These are phyloP conservation scores for Trichosporon sp. DNA, from an alignment of 1,284 basidiomycete species.

Conservation along the genomic window DNA sequence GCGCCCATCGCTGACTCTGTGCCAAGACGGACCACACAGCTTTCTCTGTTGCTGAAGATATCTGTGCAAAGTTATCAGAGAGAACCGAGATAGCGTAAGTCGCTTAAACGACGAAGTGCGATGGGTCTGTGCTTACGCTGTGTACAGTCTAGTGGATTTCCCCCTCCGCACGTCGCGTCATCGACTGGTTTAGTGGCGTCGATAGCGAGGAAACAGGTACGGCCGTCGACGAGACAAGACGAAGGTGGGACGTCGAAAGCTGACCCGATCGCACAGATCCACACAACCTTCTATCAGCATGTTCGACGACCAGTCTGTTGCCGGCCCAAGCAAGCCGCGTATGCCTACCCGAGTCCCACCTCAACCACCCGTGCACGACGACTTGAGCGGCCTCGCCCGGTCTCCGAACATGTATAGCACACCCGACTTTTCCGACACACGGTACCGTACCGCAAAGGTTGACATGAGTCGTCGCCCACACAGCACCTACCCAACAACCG, in stretches of 20 bases:
- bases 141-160: not conserved
- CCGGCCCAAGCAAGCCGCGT: slow-evolving; percentile 11
- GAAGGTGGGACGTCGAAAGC: not conserved
- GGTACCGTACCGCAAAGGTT: slow-evolving; percentile 32
- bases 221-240: not conserved
- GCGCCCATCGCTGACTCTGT: slow-evolving; percentile 1
- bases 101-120: not conserved
- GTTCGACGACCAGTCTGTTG: slow-evolving; percentile 12
- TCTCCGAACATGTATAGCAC: slow-evolving; percentile 11
- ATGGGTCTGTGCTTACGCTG: slow-evolving; percentile 16
- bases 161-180: slow-evolving; percentile 16
- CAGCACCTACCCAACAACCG: slow-evolving; percentile 40
- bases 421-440: slow-evolving; percentile 31
- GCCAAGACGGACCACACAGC: not conserved
- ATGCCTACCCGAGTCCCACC: slow-evolving; percentile 5
- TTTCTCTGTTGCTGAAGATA: slow-evolving; percentile 1
- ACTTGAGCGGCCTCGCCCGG: slow-evolving; percentile 1
- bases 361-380: slow-evolving; percentile 19
- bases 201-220: slow-evolving; percentile 15
- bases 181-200: slow-evolving; percentile 15
- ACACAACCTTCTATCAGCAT: slow-evolving; percentile 2
- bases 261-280: slow-evolving; percentile 18
- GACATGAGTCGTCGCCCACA: slow-evolving; percentile 40
- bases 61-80: not conserved
- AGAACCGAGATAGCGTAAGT: slow-evolving; percentile 10